Evolutionary conservation across 768 basidiomycete genomes (phyloP).

Genomic region (Tricholoma bakamatsutake): DNA sequence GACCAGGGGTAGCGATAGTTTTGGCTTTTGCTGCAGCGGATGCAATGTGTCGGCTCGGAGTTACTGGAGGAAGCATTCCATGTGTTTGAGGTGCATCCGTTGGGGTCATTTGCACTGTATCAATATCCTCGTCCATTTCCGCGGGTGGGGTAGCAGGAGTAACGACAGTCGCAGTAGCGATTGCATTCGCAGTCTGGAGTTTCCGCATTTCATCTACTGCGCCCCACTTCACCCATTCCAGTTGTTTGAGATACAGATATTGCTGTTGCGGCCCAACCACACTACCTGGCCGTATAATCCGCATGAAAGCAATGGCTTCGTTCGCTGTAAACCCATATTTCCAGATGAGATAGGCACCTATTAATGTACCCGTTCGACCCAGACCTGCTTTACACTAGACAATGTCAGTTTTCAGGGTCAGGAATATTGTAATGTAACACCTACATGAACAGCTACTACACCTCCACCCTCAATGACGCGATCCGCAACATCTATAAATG

Average conservation of each 20-base stretch:
- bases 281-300: slow-evolving; percentile 90
- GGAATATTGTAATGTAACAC: slow-evolving; percentile 21
- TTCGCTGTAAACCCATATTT: slow-evolving; percentile 96
- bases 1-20: slow-evolving; percentile 71
- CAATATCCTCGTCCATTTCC: slow-evolving; percentile 62
- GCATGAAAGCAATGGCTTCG: slow-evolving; percentile 97
- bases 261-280: slow-evolving; percentile 93
- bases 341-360: slow-evolving; percentile 98
- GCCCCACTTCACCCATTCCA: slow-evolving; percentile 92
- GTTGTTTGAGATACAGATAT: slow-evolving; percentile 91
- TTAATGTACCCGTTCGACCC: slow-evolving; percentile 92
- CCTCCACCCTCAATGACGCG: slow-evolving; percentile 70
- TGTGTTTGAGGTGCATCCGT: slow-evolving; percentile 20
- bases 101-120: slow-evolving; percentile 39
- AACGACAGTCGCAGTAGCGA: slow-evolving; percentile 41
- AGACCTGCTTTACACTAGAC: slow-evolving; percentile 91
- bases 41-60: slow-evolving; percentile 72
- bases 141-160: slow-evolving; percentile 79
- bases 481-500: slow-evolving; percentile 86
- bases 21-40: slow-evolving; percentile 65
- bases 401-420: slow-evolving; percentile 16
- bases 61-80: slow-evolving; percentile 60
- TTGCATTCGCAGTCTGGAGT: slow-evolving; percentile 32
- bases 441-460: slow-evolving; percentile 83
- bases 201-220: slow-evolving; percentile 76